Conservation (phyloP, 345 rosid genomes). For the Hibiscus tridactylites region DNA sequence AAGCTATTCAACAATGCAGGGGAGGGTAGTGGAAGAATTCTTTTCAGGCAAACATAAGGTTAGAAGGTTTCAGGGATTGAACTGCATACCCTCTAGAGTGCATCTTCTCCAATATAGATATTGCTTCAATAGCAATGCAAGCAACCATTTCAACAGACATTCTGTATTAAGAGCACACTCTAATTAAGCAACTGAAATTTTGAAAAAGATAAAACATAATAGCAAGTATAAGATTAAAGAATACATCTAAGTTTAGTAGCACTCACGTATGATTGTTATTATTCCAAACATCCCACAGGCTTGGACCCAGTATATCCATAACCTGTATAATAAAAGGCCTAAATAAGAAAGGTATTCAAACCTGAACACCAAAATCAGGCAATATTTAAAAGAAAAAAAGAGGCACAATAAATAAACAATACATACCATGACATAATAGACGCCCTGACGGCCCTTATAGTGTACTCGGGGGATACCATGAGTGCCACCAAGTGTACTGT, state of each 20-base stretch:
- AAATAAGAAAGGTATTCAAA: not conserved
- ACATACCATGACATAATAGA: conserved; percentile 71
- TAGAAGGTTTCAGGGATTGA: not conserved
- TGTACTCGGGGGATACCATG: conserved; percentile 78
- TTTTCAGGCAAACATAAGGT: not conserved
- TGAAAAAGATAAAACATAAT: not conserved
- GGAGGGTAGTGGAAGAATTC: not conserved
- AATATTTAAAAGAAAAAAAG: not conserved
- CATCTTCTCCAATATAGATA: conserved; percentile 66
- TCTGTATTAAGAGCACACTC: conserved; percentile 27
- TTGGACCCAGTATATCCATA: conserved; percentile 78
- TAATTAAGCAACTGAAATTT: conserved; percentile 2
- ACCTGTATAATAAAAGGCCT: conserved; percentile 33
- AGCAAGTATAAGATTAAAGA: not conserved
- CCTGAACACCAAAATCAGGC: not conserved
- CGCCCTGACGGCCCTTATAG: conserved; percentile 69
- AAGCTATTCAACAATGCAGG: not conserved
- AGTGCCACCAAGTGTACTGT: conserved; percentile 68
- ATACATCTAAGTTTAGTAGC: not conserved
- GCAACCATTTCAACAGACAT: conserved; percentile 81
- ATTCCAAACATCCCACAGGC: conserved; percentile 83
- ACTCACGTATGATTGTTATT: conserved; percentile 57
- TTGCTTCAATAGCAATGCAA: conserved; percentile 70
- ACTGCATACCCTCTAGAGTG: conserved; percentile 55
- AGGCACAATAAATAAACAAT: not conserved